Evolutionary conservation across 805 yeast species (phyloP).

Genomic region (Monosporozyma siamensis): DNA sequence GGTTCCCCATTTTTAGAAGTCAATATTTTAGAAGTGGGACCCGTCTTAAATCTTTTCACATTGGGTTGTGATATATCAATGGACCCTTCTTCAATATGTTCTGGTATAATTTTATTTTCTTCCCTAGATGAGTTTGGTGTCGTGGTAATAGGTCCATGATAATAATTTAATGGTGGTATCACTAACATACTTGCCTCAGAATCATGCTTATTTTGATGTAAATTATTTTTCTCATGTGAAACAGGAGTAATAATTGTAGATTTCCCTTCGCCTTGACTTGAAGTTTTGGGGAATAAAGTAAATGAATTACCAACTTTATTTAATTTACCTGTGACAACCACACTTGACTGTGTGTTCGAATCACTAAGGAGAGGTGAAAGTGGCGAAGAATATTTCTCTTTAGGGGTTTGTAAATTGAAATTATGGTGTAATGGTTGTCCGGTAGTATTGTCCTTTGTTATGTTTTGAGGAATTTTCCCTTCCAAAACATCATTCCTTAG

Average conservation of each 20-base stretch:
- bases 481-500: background rate
- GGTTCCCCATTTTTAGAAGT: background rate
- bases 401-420: background rate
- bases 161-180: background rate
- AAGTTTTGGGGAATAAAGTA: constrained; percentile 1
- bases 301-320: constrained; percentile 2
- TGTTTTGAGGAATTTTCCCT: background rate
- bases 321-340: background rate
- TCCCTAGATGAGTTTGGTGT: constrained; percentile 3
- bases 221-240: background rate
- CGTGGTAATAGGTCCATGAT: background rate
- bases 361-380: background rate
- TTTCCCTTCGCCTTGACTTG: background rate
- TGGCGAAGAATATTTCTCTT: background rate
- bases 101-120: background rate
- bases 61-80: background rate
- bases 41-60: background rate
- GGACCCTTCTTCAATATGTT: background rate
- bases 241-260: background rate
- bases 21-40: background rate
- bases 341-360: background rate
- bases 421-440: background rate
- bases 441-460: background rate
- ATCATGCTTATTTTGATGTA: background rate
- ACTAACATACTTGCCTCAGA: background rate